These are phyloP conservation scores for Rhynchosporium agropyri DNA, from an alignment of 2,329 filamentous ascomycete genomes.

Conservation along the genomic window DNA sequence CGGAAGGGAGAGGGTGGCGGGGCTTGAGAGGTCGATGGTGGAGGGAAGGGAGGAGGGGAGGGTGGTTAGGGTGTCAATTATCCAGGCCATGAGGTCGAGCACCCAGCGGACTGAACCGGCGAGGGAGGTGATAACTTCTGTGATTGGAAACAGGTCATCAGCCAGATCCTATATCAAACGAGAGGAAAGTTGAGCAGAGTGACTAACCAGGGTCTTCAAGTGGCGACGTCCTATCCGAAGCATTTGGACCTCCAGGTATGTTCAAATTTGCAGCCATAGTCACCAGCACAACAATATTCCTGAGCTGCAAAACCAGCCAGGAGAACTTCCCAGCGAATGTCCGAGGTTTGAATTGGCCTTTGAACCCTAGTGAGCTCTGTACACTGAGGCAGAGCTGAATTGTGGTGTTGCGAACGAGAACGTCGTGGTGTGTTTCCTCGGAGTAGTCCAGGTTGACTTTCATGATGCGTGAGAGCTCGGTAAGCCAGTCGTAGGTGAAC, in stretches of 20 bases:
- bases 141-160: background rate
- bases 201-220: constrained; percentile 64
- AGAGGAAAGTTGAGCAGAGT: background rate
- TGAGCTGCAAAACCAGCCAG: constrained; percentile 73
- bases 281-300: constrained; percentile 69
- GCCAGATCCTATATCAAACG: background rate
- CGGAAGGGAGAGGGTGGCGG: constrained; percentile 48
- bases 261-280: constrained; percentile 60
- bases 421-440: constrained; percentile 70
- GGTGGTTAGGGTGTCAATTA: constrained; percentile 60
- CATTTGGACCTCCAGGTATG: constrained; percentile 49
- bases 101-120: constrained; percentile 79
- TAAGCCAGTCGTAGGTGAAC: constrained; percentile 64
- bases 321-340: constrained; percentile 73
- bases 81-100: constrained; percentile 68
- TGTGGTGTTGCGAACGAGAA: constrained; percentile 70
- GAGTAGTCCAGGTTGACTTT: constrained; percentile 81
- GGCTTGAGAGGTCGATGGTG: constrained; percentile 50
- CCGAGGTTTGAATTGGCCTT: constrained; percentile 62
- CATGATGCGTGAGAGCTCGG: constrained; percentile 68
- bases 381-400: constrained; percentile 79
- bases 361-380: constrained; percentile 76
- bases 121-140: constrained; percentile 72
- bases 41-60: constrained; percentile 53
- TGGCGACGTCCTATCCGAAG: constrained; percentile 57